Percentiles rank a stretch among this genome's conserved stretches.
These are phyloP conservation scores for Ophiostoma piceae DNA, from an alignment of 2,329 filamentous ascomycete genomes.

Conservation along the genomic window DNA sequence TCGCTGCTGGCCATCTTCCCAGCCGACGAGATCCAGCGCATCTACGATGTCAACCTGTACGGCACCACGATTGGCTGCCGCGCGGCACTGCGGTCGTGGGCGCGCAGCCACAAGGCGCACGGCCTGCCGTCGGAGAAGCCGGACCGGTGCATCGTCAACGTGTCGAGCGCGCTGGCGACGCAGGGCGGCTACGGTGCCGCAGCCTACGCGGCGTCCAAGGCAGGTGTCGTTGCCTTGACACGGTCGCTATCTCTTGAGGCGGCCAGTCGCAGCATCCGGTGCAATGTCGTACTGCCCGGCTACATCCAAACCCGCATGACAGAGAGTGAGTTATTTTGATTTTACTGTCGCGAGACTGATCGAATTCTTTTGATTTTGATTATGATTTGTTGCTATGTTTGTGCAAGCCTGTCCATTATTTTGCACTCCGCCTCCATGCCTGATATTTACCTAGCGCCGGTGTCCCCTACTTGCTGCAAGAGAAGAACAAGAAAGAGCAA, in stretches of 20 bases:
- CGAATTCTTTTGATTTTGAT: background rate
- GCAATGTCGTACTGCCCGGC: slow-evolving; percentile 76
- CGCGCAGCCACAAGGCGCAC: slow-evolving; percentile 13
- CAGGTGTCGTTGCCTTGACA: slow-evolving; percentile 69
- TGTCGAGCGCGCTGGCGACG: slow-evolving; percentile 68
- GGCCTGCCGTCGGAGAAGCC: background rate
- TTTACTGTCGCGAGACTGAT: background rate
- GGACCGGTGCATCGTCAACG: slow-evolving; percentile 66
- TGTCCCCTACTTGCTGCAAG: background rate
- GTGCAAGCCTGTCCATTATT: background rate
- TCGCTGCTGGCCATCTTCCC: slow-evolving; percentile 56
- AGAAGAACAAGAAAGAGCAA: background rate
- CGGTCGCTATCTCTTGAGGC: slow-evolving; percentile 61
- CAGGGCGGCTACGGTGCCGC: slow-evolving; percentile 64
- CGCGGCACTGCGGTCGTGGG: slow-evolving; percentile 34
- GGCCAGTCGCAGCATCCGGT: slow-evolving; percentile 57
- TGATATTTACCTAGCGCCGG: slow-evolving; percentile 10
- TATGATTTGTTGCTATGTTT: background rate
- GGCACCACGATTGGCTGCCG: slow-evolving; percentile 60
- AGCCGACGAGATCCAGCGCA: slow-evolving; percentile 46
- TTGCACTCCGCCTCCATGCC: slow-evolving; percentile 15
- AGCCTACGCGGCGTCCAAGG: slow-evolving; percentile 74
- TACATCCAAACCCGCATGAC: slow-evolving; percentile 83
- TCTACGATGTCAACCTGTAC: slow-evolving; percentile 66
- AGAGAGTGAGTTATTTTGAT: slow-evolving; percentile 46